phyloP scores from a whole-genome alignment of 2,329 filamentous ascomycete species.

The Fusarium citri region DNA sequence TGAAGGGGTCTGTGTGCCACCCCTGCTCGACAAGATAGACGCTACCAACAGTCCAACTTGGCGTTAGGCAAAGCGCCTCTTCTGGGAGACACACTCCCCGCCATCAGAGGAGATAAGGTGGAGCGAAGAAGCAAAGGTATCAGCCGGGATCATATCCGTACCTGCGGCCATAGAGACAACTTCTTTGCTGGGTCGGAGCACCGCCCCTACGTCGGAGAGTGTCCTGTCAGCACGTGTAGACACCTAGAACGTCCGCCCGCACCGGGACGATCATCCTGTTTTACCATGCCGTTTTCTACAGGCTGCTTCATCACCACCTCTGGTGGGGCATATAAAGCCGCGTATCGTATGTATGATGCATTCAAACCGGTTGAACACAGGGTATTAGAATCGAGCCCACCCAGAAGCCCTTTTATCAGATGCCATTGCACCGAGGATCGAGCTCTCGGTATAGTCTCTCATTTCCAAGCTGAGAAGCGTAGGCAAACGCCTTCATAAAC shows the following conservation, averaged over 20 bases:
- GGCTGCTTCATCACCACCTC: constrained; percentile 21
- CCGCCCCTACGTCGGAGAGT: constrained; percentile 19
- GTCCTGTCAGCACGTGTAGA: constrained; percentile 32
- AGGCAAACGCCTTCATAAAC: not conserved
- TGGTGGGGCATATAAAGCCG: constrained; percentile 21
- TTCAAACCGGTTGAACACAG: constrained; percentile 27
- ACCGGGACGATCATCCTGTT: constrained; percentile 34
- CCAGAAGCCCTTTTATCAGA: not conserved
- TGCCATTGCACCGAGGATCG: not conserved
- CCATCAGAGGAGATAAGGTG: constrained; percentile 39
- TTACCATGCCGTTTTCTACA: constrained; percentile 35
- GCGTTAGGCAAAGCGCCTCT: constrained; percentile 39
- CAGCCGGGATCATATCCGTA: constrained; percentile 46
- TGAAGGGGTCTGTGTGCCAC: constrained; percentile 51
- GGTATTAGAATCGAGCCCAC: constrained; percentile 5
- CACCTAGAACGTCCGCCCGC: constrained; percentile 19
- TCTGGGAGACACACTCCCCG: constrained; percentile 27
- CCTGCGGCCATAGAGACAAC: constrained; percentile 46
- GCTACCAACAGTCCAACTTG: constrained; percentile 45
- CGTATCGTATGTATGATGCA: constrained; percentile 31
- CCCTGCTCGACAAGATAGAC: constrained; percentile 43
- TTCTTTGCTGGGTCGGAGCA: constrained; percentile 18
- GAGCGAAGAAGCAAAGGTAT: constrained; percentile 46
- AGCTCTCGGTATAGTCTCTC: not conserved
- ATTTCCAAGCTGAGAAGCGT: not conserved